A percentile compares a stretch with the other conserved stretches of the same genome.
Conservation (phyloP, 2,329 filamentous ascomycete species). For the Beauveria medogensis region DNA sequence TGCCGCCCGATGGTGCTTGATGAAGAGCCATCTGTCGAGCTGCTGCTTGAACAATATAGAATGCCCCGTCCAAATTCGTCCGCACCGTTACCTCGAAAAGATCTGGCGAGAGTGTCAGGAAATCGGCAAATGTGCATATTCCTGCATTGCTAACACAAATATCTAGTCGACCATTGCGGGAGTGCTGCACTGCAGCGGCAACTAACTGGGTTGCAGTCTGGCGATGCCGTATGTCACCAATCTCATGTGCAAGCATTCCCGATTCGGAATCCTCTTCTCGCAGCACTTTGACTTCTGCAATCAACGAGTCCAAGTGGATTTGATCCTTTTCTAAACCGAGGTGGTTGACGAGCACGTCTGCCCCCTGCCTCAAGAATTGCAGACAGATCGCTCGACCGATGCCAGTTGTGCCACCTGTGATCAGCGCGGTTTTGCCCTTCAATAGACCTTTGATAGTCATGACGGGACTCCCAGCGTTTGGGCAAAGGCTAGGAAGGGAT, state of each 20-base stretch:
- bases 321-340: conserved; percentile 50
- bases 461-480: background rate
- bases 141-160: conserved; percentile 86
- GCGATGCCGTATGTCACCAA: conserved; percentile 70
- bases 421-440: conserved; percentile 68
- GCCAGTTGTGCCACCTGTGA: conserved; percentile 79
- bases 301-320: conserved; percentile 43
- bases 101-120: conserved; percentile 63
- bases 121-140: conserved; percentile 81
- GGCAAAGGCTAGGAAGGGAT: conserved; percentile 1
- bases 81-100: conserved; percentile 64
- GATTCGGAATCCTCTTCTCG: conserved; percentile 13
- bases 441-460: conserved; percentile 51
- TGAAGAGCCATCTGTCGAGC: conserved; percentile 67
- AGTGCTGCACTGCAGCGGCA: conserved; percentile 49
- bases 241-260: conserved; percentile 42
- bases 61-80: conserved; percentile 83
- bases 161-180: conserved; percentile 54
- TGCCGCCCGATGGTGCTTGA: conserved; percentile 60
- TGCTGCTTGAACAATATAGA: conserved; percentile 78
- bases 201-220: conserved; percentile 65
- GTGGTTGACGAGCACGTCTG: conserved; percentile 73
- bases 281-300: conserved; percentile 43
- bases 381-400: conserved; percentile 82
- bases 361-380: conserved; percentile 69